phyloP scores from a whole-genome alignment of 108 stramenopile genomes.

The Cyclotella kingstonii region DNA sequence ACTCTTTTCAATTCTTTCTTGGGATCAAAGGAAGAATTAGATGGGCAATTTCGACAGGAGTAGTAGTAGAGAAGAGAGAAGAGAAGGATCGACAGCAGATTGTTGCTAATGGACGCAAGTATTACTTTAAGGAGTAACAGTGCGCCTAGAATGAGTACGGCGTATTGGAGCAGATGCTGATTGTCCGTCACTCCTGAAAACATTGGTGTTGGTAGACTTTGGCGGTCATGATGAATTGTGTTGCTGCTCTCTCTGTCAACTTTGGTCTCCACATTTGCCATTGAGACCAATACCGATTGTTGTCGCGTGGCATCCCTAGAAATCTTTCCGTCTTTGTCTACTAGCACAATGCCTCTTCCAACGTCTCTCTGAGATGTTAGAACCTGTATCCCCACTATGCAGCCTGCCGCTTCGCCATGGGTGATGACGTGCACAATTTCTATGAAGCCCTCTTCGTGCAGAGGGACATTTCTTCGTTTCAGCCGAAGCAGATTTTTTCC shows the following conservation, averaged over 20 bases:
- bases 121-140: conserved; percentile 17
- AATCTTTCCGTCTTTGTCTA: conserved; percentile 21
- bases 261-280: conserved; percentile 5
- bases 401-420: too few species aligned
- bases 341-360: conserved; percentile 14
- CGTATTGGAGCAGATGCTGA: conserved; percentile 16
- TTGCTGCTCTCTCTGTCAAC: background rate
- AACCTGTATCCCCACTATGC: background rate
- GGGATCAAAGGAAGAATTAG: conserved; percentile 61
- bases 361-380: background rate
- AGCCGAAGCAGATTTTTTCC: conserved; percentile 31
- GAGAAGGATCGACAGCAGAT: conserved; percentile 24
- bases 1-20: conserved; percentile 74
- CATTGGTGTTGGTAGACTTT: background rate
- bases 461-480: conserved; percentile 35
- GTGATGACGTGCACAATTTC: background rate
- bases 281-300: background rate
- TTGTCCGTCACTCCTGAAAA: conserved; percentile 21
- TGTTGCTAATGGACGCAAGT: conserved; percentile 8
- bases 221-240: conserved; percentile 3
- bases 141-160: conserved; percentile 8
- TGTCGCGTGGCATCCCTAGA: background rate
- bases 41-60: conserved; percentile 53
- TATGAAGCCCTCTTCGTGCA: conserved; percentile 11
- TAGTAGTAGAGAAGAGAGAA: conserved; percentile 62